Evolutionary conservation across 768 basidiomycete species (phyloP).

Genomic region (Suillus weaverae): DNA sequence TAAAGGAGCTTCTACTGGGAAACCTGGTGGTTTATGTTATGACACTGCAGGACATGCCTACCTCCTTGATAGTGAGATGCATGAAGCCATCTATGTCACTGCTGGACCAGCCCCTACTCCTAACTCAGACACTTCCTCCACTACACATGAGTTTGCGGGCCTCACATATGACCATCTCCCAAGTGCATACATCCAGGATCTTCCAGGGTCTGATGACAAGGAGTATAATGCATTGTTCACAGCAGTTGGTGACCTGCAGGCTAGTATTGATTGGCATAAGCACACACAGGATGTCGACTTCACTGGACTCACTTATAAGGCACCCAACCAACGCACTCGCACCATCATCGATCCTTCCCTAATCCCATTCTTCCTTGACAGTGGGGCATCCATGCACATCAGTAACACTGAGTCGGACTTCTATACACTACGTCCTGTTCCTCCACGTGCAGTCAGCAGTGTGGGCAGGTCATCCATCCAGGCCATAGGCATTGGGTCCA

Average conservation of each 20-base stretch:
- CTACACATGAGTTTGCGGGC: no score
- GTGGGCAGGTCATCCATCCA: constrained; percentile 27
- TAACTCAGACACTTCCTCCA: no score
- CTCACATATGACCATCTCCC: no score
- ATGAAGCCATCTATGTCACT: no score
- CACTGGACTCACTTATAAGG: constrained; percentile 1
- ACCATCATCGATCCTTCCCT: not conserved
- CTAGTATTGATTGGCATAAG: not conserved
- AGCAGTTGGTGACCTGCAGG: not conserved
- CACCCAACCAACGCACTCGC: not conserved
- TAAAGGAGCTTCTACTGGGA: not conserved
- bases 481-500: constrained; percentile 27
- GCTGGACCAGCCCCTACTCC: no score
- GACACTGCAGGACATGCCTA: no score
- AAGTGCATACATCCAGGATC: no score
- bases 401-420: constrained; percentile 28
- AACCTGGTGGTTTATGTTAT: no score
- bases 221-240: not conserved
- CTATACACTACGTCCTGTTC: constrained; percentile 20
- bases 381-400: constrained; percentile 28
- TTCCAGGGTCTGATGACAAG: not conserved
- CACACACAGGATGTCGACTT: not conserved
- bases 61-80: no score
- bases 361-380: constrained; percentile 26
- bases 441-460: constrained; percentile 24